phyloP scores from a whole-genome alignment of 2,329 filamentous ascomycete genomes.

The Aspergillus fructus region DNA sequence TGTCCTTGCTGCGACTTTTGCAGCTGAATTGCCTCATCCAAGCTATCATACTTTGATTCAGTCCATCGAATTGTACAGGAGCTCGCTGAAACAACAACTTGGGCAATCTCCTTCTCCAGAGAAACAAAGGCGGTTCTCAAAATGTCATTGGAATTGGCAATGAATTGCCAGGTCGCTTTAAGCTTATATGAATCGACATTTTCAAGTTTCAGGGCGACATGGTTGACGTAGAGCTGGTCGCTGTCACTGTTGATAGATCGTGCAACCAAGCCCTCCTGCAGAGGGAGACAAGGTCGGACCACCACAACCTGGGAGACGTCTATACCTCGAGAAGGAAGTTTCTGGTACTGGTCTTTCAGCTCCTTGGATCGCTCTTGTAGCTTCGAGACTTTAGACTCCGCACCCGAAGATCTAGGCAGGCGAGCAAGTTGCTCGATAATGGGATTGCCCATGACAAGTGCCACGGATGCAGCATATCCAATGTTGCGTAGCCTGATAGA shows the following conservation, averaged over 20 bases:
- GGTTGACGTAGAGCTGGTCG: constrained; percentile 40
- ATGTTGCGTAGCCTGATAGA: constrained; percentile 33
- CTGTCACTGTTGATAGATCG: constrained; percentile 32
- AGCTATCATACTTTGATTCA: constrained; percentile 14
- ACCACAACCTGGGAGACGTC: constrained; percentile 13
- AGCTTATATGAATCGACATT: constrained; percentile 28
- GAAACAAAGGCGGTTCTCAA: constrained; percentile 40
- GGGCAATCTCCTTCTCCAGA: constrained; percentile 33
- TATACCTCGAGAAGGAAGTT: constrained; percentile 12
- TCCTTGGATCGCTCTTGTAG: constrained; percentile 14
- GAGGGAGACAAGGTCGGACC: constrained; percentile 30
- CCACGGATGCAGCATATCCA: constrained; percentile 34
- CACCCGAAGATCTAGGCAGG: constrained; percentile 17
- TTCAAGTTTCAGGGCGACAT: constrained; percentile 36
- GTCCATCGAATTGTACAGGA: constrained; percentile 20
- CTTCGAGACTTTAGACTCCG: neutral
- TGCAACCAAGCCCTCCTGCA: constrained; percentile 39
- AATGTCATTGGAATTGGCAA: constrained; percentile 37
- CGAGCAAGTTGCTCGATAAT: constrained; percentile 34
- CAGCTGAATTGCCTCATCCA: constrained; percentile 15
- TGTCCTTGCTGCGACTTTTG: constrained; percentile 12
- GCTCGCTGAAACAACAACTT: constrained; percentile 31
- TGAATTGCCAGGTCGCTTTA: constrained; percentile 26
- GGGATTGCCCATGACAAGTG: constrained; percentile 36
- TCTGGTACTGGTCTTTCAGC: constrained; percentile 22